These are phyloP conservation scores for Hyphopichia fennica DNA, from an alignment of 1,139 yeast genomes.

Conservation along the genomic window DNA sequence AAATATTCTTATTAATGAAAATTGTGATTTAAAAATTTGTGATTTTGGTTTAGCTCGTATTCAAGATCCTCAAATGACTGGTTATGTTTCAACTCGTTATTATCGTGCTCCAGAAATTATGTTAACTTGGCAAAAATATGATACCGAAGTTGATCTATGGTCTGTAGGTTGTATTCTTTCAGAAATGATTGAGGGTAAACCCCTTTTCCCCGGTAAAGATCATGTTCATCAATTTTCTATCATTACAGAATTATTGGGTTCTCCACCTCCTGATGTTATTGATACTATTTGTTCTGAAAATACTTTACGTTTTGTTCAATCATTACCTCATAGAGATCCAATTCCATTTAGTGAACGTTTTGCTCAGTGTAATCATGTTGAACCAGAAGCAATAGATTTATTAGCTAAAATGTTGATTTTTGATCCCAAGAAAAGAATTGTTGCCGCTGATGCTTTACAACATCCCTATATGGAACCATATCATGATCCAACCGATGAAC, in stretches of 20 bases:
- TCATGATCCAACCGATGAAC: slow-evolving; percentile 98
- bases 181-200: slow-evolving; percentile 99
- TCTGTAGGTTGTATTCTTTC: slow-evolving; percentile 99
- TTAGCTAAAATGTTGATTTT: slow-evolving; percentile 88
- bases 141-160: slow-evolving; percentile 99
- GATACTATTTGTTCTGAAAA: slow-evolving; percentile 95
- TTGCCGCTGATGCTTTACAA: slow-evolving; percentile 85
- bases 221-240: slow-evolving; percentile 98
- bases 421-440: slow-evolving; percentile 90
- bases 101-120: slow-evolving; percentile 98
- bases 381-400: slow-evolving; percentile 89
- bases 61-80: slow-evolving; percentile 99
- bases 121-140: slow-evolving; percentile 99
- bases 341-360: slow-evolving; percentile 84
- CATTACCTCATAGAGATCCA: slow-evolving; percentile 90
- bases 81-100: slow-evolving; percentile 94
- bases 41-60: slow-evolving; percentile 96
- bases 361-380: slow-evolving; percentile 65
- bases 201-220: slow-evolving; percentile 96
- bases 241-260: slow-evolving; percentile 92
- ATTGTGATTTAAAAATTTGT: slow-evolving; percentile 94
- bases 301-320: slow-evolving; percentile 89
- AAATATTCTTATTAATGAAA: slow-evolving; percentile 88
- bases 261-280: slow-evolving; percentile 95
- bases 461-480: slow-evolving; percentile 97